These are phyloP conservation scores for Aspergillus carlsbadensis DNA, from an alignment of 495 filamentous ascomycete species.

Conservation along the genomic window DNA sequence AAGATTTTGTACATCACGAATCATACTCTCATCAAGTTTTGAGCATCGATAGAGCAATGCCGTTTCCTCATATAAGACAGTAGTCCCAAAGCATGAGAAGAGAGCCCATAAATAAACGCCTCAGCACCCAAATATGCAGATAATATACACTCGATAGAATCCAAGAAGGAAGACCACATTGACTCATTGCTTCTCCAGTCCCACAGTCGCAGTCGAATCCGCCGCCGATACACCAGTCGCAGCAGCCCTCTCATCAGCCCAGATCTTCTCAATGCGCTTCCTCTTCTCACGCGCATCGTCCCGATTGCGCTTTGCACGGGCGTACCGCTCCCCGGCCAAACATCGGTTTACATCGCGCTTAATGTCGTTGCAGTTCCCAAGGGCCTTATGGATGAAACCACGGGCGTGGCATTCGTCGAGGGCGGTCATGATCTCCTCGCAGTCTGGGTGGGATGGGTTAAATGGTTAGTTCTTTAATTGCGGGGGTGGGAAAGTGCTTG, in stretches of 20 bases:
- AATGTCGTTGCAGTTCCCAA: slow-evolving; percentile 84
- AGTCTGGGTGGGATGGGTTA: slow-evolving; percentile 55
- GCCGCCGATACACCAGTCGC: not conserved
- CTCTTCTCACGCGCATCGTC: slow-evolving; percentile 67
- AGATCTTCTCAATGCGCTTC: slow-evolving; percentile 65
- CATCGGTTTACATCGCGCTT: slow-evolving; percentile 82
- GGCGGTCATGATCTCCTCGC: slow-evolving; percentile 86
- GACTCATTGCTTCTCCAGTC: slow-evolving; percentile 21
- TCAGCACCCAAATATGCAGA: slow-evolving; percentile 5
- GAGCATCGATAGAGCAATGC: not conserved
- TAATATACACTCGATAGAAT: slow-evolving; percentile 5
- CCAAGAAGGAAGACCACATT: not conserved
- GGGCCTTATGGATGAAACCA: slow-evolving; percentile 84
- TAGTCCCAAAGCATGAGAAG: not conserved
- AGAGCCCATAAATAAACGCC: slow-evolving; percentile 3
- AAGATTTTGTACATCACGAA: slow-evolving; percentile 18
- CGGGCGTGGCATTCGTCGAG: slow-evolving; percentile 94
- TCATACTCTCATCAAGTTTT: not conserved
- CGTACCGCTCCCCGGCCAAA: slow-evolving; percentile 71
- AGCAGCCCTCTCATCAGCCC: slow-evolving; percentile 60
- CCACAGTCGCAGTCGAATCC: not conserved
- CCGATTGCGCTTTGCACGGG: slow-evolving; percentile 74
- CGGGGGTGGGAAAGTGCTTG: not conserved
- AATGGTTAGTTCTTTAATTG: not conserved
- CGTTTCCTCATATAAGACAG: not conserved